Evolutionary conservation across 345 rosid genomes (phyloP).

Genomic region (Turnera subulata): DNA sequence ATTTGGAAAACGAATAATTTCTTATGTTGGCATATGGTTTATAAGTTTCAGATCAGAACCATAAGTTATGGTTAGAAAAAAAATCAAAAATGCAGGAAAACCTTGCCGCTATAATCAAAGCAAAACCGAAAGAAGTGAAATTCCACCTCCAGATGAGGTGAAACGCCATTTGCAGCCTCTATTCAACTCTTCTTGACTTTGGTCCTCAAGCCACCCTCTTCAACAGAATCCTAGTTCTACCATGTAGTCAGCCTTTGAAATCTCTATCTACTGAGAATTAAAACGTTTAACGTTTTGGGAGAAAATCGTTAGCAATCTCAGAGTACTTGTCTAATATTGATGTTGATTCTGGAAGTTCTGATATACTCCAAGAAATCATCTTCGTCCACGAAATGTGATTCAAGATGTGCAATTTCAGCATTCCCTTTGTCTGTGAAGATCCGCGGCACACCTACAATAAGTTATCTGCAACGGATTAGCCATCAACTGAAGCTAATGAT

Average conservation of each 20-base stretch:
- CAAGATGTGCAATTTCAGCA: slow-evolving; percentile 58
- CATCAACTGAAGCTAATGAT: slow-evolving; percentile 3
- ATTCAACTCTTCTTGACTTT: neutral
- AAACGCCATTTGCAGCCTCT: neutral
- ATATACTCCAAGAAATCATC: slow-evolving; percentile 55
- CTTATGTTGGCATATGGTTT: too few relatives aligned
- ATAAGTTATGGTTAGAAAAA: too few relatives aligned
- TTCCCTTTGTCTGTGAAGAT: slow-evolving; percentile 63
- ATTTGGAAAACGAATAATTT: too few relatives aligned
- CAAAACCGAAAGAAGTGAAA: too few relatives aligned
- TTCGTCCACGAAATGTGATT: slow-evolving; percentile 36
- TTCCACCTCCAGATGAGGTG: too few relatives aligned
- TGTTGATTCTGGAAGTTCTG: slow-evolving; percentile 78
- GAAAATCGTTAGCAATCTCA: slow-evolving; percentile 18
- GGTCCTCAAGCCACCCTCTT: neutral
- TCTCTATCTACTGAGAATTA: neutral
- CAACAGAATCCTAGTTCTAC: neutral
- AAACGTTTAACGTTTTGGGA: neutral
- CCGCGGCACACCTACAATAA: slow-evolving; percentile 72
- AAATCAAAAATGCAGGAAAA: too few relatives aligned
- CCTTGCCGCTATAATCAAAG: too few relatives aligned
- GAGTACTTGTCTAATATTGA: slow-evolving; percentile 81
- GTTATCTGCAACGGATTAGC: too few relatives aligned
- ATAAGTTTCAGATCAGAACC: too few relatives aligned
- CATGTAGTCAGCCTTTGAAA: neutral